Conservation (phyloP, 192 early-diverging fungal species). For the Backusella tuberculispora region DNA sequence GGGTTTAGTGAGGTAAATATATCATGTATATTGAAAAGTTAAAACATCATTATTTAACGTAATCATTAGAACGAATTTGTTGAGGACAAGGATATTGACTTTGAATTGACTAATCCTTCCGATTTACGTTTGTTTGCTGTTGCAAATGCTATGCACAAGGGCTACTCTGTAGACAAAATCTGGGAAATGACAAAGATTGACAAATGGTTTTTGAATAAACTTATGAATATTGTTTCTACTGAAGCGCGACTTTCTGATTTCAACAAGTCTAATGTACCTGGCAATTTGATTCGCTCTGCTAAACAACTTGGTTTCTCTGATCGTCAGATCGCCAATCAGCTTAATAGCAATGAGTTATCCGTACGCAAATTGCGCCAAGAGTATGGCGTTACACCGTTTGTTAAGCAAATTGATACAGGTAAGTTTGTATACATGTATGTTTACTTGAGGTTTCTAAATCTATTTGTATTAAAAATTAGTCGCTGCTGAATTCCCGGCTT, state of each 20-base stretch:
- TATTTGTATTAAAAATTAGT: conserved; percentile 45
- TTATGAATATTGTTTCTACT: conserved; percentile 84
- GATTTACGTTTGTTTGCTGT: conserved; percentile 96
- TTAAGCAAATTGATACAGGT: conserved; percentile 98
- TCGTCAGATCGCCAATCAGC: conserved; percentile 73
- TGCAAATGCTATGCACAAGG: conserved; percentile 91
- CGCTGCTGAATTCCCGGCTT: conserved; percentile 97
- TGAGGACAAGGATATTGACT: conserved; percentile 72
- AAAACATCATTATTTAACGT: background rate
- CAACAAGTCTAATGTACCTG: conserved; percentile 64
- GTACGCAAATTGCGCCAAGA: conserved; percentile 83
- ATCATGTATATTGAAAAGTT: background rate
- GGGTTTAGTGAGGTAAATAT: conserved; percentile 70
- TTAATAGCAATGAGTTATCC: conserved; percentile 86
- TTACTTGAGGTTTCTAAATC: conserved; percentile 17
- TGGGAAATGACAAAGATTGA: conserved; percentile 92
- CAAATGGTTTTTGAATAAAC: conserved; percentile 97
- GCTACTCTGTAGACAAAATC: conserved; percentile 92
- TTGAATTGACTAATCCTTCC: conserved; percentile 88
- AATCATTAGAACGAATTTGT: conserved; percentile 61
- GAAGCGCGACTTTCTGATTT: conserved; percentile 70
- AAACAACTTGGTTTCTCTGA: conserved; percentile 99
- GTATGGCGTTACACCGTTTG: conserved; percentile 86
- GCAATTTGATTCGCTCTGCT: conserved; percentile 62
- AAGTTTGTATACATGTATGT: conserved; percentile 18